Percentiles rank a stretch among this genome's conserved stretches.
phyloP scores from a whole-genome alignment of 371 early-diverging fungal species.

The Basidiobolus heterosporus region DNA sequence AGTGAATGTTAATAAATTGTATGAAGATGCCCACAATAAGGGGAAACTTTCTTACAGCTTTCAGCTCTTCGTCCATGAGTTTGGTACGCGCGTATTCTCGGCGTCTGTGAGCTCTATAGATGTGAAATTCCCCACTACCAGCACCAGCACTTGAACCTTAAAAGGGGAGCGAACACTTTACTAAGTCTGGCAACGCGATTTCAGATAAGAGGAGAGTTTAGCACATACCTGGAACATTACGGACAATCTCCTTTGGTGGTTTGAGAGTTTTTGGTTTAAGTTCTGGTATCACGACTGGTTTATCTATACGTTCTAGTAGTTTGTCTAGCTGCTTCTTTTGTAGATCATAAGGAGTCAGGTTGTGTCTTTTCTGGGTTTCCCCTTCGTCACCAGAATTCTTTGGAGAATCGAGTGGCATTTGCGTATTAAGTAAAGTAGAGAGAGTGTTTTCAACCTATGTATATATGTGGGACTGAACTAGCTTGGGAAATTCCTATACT shows the following conservation, averaged over 20 bases:
- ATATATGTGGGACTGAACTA: no score
- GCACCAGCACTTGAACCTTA: conserved; percentile 87
- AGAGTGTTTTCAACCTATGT: no score
- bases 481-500: no score
- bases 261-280: conserved; percentile 23
- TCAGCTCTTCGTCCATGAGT: conserved; percentile 57
- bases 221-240: conserved; percentile 52
- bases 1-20: no score
- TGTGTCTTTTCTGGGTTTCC: no score
- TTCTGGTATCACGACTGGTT: conserved; percentile 51
- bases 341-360: conserved; percentile 15
- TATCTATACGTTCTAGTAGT: conserved; percentile 63
- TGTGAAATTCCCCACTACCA: conserved; percentile 91
- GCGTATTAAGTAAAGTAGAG: no score
- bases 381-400: no score
- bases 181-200: neutral
- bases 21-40: no score
- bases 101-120: conserved; percentile 74
- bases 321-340: conserved; percentile 51
- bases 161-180: neutral
- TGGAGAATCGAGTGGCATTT: no score
- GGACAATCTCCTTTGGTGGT: conserved; percentile 59
- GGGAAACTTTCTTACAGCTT: conserved; percentile 26
- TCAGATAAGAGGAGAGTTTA: neutral
- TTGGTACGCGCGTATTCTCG: conserved; percentile 71